Evolutionary conservation across 495 filamentous ascomycete species (phyloP), one percentile per base, ranked within the genome.

Genomic region (Viridothelium virens): DNA sequence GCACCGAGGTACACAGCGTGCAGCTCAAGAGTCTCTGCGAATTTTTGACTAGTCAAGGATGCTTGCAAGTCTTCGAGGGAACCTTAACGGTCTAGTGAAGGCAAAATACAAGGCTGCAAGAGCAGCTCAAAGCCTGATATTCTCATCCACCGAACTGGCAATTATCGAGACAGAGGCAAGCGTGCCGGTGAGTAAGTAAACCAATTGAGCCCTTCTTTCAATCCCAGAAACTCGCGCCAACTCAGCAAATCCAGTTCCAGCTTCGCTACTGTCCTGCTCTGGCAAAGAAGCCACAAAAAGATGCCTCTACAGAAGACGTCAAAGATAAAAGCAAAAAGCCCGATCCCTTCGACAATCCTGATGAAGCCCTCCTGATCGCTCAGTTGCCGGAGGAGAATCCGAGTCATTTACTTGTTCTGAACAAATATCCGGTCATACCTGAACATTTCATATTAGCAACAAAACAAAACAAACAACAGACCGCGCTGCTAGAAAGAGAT

Each of bases 391-490:
- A 77, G 0, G 69, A 71, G n/a, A 73, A 76, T 36, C 81, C 83
- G 11, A 77, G 78, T 7, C 89, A 93, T 75, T 75, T 81, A 66
- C 79, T 93, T 46, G 84, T 93, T 36, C 77, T 95, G 61, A 93
- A 93, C 77, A 93, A 92, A 73, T 95, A 85, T 72, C 88, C 91
- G 18, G 82, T 95, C 25, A 89, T 92, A 38, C 83, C 84, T 0
- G 82, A 90, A 62, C 91, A 95, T 74, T 91, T 89, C 76, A 91
- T 95, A 66, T 80, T 95, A 62, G 83, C 86, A 0, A 95, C 91
- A 1, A 84, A 73, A 61, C 75, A 74, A 31, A 86, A 88, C 79
- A 84, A 87, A 68, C 73, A 77, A 2, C 91, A 93, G 75, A 89
- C 87, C 0, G 79, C 89, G 70, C 65, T 91, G 0, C 78, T 95